These are phyloP conservation scores for Paracorniculantispora psalliotae DNA, from an alignment of 2,329 filamentous ascomycete genomes.

Conservation along the genomic window DNA sequence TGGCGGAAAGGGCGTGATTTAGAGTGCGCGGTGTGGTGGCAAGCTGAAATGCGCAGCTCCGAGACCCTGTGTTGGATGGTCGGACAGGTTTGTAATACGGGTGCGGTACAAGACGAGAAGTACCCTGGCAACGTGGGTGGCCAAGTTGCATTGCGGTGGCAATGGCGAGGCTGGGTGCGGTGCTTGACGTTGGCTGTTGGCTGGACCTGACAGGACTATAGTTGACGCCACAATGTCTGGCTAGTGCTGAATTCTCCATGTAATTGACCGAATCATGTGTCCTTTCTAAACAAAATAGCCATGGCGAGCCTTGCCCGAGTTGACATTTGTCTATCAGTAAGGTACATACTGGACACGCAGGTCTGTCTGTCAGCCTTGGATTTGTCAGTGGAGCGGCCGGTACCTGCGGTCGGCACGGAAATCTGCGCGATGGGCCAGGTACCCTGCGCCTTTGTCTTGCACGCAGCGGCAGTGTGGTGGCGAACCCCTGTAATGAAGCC, in stretches of 20 bases:
- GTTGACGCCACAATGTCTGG: background rate
- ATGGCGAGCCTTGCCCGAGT: background rate
- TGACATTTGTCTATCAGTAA: background rate
- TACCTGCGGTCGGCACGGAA: background rate
- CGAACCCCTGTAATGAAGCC: background rate
- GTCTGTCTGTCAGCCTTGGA: background rate
- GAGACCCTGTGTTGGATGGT: background rate
- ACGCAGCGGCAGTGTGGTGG: background rate
- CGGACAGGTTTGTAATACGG: background rate
- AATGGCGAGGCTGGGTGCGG: background rate
- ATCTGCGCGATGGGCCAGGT: background rate
- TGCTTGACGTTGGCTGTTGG: too few relatives aligned
- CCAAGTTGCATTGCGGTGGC: background rate
- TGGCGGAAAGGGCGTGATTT: background rate
- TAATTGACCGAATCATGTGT: background rate
- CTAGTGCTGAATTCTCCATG: too few relatives aligned
- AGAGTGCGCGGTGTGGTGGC: too few relatives aligned
- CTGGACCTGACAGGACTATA: background rate
- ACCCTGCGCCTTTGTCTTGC: background rate
- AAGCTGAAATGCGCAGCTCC: background rate
- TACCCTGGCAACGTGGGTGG: too few relatives aligned
- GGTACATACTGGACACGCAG: background rate
- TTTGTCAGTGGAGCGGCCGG: constrained; percentile 7
- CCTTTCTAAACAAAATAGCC: background rate
- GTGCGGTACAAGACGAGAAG: too few relatives aligned